A percentile compares a stretch with the other conserved stretches of the same genome.
Conservation (phyloP, 345 rosid species). For the Populus euphratica region DNA sequence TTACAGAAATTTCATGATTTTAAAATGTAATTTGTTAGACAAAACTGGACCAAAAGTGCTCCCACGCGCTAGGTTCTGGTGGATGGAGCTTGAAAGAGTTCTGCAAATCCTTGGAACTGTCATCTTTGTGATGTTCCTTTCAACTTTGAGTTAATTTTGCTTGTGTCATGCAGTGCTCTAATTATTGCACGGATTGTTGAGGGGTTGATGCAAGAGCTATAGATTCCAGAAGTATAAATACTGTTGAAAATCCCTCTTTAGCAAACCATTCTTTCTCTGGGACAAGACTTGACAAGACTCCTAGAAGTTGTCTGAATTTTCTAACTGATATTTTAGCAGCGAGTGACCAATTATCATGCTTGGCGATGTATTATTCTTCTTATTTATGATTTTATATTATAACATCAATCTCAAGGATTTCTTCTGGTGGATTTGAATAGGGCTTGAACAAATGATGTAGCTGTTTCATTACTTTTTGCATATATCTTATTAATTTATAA, state of each 20-base stretch:
- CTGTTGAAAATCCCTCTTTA: background rate
- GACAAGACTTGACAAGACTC: background rate
- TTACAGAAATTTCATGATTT: background rate
- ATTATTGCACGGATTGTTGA: background rate
- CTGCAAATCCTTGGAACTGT: background rate
- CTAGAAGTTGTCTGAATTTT: background rate
- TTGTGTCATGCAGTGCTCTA: background rate
- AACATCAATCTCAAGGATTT: background rate
- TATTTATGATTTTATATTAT: background rate
- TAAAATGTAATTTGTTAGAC: background rate
- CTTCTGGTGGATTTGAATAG: background rate
- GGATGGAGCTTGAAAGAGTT: background rate
- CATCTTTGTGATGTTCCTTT: background rate
- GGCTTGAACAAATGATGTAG: background rate
- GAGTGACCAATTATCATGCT: background rate
- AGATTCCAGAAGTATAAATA: background rate
- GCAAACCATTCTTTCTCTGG: background rate
- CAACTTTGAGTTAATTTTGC: background rate
- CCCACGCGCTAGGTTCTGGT: background rate
- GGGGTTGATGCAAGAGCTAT: background rate
- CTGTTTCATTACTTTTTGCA: background rate
- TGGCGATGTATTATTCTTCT: background rate
- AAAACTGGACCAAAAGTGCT: background rate
- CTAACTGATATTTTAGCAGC: background rate
- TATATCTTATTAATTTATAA: slow-evolving; percentile 2